Evolutionary conservation across 169 alveolate genomes (phyloP), one percentile per base, ranked within the genome.

Genomic region (Theileria orientalis): DNA sequence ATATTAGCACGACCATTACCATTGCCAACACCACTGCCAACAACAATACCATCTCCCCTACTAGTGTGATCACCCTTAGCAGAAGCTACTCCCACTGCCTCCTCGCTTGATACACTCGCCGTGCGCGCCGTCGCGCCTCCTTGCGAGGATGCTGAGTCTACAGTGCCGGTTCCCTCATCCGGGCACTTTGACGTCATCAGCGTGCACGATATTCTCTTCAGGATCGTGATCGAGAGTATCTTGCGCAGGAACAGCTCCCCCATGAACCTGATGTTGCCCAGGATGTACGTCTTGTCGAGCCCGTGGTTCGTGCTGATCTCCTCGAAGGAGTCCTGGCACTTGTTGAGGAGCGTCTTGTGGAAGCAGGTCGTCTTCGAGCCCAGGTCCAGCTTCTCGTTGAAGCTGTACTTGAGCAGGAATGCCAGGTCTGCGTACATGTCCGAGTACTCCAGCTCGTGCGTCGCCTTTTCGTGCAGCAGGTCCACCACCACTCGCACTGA

Each of bases 351-450:
- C 27, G 67, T 72, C 16, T 76, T 71, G 69, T 69, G 54, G 67
- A 76, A 69, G 57, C 69, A 37, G 19, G 84, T 77, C 46, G 73
- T 54, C 74, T 66, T 42, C 70, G 44, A 29, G 25, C 82, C 78
- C 59, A 86, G 35, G 69, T 86, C 82, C 76, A 76, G 77, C 72
- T 54, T 42, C 30, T 70, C 40, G 62, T 76, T 83, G 74, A 72
- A 71, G 49, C 86, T 49, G 59, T 69, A 77, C 30, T 51, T 77
- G 9, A 77, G 47, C 76, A 77, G 82, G 70, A 83, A 92, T 57
- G 95, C 92, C 73, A 94, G 68, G 68, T 94, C 97, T 0, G 97
- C 96, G 69, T 94, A 94, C 95, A 94, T 93, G 67, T 94, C 97
- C n/a, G 94, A 87, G 92, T 92, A 94, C 37, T 94, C 95, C 40